These are phyloP conservation scores for Bombardia bombarda DNA, from an alignment of 495 filamentous ascomycete genomes.

Conservation along the genomic window DNA sequence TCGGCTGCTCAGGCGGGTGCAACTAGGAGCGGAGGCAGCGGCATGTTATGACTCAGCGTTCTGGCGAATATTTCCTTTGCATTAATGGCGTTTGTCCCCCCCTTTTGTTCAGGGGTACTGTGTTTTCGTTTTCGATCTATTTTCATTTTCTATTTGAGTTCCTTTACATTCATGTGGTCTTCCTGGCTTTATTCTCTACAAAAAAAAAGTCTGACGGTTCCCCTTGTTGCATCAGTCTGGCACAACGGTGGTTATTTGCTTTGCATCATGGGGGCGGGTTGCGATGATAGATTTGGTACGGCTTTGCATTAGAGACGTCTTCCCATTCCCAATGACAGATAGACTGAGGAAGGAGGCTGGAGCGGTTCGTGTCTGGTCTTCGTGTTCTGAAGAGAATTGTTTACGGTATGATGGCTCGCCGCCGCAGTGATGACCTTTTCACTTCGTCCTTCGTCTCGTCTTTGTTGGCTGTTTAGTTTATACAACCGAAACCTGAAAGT, in stretches of 20 bases:
- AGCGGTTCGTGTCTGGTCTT: conserved; percentile 10
- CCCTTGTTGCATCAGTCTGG: conserved; percentile 37
- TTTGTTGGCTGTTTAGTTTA: background rate
- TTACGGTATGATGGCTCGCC: conserved; percentile 8
- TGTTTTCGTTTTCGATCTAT: conserved; percentile 9
- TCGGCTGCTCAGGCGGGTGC: conserved; percentile 21
- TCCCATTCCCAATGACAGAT: conserved; percentile 22
- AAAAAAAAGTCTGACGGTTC: conserved; percentile 27
- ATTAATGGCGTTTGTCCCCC: conserved; percentile 19
- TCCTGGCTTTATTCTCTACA: conserved; percentile 4
- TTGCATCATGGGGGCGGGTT: conserved; percentile 36
- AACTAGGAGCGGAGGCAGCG: conserved; percentile 5
- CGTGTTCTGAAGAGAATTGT: conserved; percentile 6
- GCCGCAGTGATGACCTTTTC: conserved; percentile 15
- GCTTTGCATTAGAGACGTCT: conserved; percentile 24
- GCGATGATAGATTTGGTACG: conserved; percentile 32
- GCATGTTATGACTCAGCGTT: conserved; percentile 15
- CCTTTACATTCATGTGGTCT: conserved; percentile 8
- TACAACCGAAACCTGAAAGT: background rate
- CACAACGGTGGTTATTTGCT: conserved; percentile 30
- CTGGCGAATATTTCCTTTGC: conserved; percentile 10
- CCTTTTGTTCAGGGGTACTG: conserved; percentile 3
- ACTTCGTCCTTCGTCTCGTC: background rate
- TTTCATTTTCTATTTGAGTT: conserved; percentile 7
- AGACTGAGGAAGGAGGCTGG: conserved; percentile 17